Evolutionary conservation across 2,329 filamentous ascomycete genomes (phyloP), one percentile per base, ranked within the genome.

Genomic region (Cladosporium sphaerospermum): DNA sequence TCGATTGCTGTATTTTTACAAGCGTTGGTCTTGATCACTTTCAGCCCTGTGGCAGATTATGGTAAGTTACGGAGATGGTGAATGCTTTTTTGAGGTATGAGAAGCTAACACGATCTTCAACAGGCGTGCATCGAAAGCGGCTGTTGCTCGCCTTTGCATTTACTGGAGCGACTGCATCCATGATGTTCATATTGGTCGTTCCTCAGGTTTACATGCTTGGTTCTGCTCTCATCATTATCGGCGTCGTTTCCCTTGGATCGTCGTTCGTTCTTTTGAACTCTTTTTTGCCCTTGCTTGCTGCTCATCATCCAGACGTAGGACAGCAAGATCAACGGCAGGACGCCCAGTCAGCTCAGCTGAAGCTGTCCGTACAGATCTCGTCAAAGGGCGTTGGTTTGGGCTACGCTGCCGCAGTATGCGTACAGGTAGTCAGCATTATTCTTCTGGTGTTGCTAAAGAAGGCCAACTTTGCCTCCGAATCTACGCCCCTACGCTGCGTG

Each of bases 231-330:
- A 89, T 89, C 28, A 86, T 96, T 58, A 74, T 96, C 39, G 86
- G 89, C 40, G 95, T 96, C 64, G 91, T 88, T 1, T 90, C 88
- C 37, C 89, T 96, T 61, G 92, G 92, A 14, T 90, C 89, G n/a
- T 95, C 89, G 0, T 96, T 96, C 68, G 91, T 96, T 2, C 75
- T 97, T n/a, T 76, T 96, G 19, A 97, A 97, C 72, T 93, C 90
- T 0, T 96, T 95, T 62, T 74, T 97, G 18, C 92, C 92, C 0
- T 76, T 96, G 2, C 77, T 96, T 10, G 90, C 96, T 45, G 81
- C 89, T 40, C 84, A 95, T 61, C 88, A 96, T 66, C 85, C 88
- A 11, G 67, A 68, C 13, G 64, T 76, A 19, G 61, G 68, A 45
- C 19, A 49, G 7, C 48, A 45, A n/a, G 53, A 57, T n/a, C 48